Base-by-base conservation (phyloP, 768 basidiomycete species). In the Lactarius sanguifluus region DNA sequence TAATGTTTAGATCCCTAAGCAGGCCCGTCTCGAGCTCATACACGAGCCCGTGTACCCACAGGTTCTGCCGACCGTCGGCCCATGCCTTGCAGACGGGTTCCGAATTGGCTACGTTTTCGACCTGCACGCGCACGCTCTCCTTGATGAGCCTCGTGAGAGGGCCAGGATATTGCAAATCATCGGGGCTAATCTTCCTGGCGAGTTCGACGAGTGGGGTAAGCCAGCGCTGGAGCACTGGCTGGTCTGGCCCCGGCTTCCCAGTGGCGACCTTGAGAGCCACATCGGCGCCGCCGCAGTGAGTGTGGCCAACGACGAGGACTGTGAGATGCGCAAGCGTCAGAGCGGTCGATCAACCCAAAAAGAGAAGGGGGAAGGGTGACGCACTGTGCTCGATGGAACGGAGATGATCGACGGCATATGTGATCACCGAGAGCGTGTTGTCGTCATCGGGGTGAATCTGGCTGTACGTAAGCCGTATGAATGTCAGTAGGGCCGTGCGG, bases 261-360 rank as follows among this genome's bases (percentile, higher is more conserved):
- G 61, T n/a, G 77, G 78, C 81, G 50, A 85, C 83, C 0, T 74
- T 71, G 47, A 85, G 76, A 58, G 85, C 85, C 9, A 88, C 86
- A 0, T 77, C 75, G 4, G 85, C 89, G 60, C 94, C 94, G 63
- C 92, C 94, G 74, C 94, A 96, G 63, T 86, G 80, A 13, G 88
- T 86, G 74, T 96, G 94, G 20, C 94, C 94, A 28, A 89, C 90
- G 72, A 96, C 79, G 68, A 92, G 79, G 67, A 96, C 91, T 93
- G 9, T 36, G 41, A 54, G 28, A 12, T 20, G 10, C 36, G 12
- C 36, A 13, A 36, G 36, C 36, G 36, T 36, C 36, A n/a, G 60
- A 12, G 34, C 20, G 12, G 7, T 12, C 23, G 23, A 7, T 52
- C 25, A 52, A 23, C 47, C 23, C 12, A 23, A 5, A 47, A 3